phyloP scores from a whole-genome alignment of 768 basidiomycete genomes.

The Mycena venus region DNA sequence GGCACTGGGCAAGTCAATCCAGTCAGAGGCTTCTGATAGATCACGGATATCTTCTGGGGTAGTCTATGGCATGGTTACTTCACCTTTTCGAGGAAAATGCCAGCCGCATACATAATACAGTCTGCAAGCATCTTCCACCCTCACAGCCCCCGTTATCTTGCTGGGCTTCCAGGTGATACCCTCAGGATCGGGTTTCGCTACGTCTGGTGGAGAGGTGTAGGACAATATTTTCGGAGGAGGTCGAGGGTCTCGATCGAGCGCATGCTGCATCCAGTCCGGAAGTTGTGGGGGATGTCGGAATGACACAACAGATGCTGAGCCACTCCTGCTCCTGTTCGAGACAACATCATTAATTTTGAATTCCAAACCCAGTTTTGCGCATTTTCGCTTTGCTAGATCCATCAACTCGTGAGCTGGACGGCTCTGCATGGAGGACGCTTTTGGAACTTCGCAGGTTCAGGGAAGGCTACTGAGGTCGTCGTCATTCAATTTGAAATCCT shows the following conservation, averaged over 20 bases:
- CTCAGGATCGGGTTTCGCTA: neutral
- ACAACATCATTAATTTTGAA: neutral
- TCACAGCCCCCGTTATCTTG: slow-evolving; percentile 2
- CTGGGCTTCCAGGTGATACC: slow-evolving; percentile 1
- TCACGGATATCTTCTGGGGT: neutral
- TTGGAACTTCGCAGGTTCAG: neutral
- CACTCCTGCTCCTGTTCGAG: neutral
- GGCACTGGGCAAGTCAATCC: slow-evolving; percentile 8
- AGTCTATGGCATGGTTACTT: neutral
- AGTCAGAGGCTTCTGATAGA: neutral
- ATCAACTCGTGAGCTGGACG: too few relatives aligned
- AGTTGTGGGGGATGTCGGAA: neutral
- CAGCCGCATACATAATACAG: slow-evolving; percentile 4
- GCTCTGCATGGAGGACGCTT: neutral
- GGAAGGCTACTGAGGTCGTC: neutral
- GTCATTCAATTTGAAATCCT: neutral
- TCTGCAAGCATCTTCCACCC: slow-evolving; percentile 17
- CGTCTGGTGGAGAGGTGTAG: neutral
- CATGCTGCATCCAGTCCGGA: neutral
- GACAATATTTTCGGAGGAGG: neutral
- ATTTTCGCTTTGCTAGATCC: too few relatives aligned
- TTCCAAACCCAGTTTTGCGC: neutral
- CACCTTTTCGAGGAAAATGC: neutral
- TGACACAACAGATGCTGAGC: neutral
- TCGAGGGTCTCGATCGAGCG: neutral